Evolutionary conservation across 208 protist species (phyloP), one percentile per base, ranked within the genome.

Genomic region (Crithidia sp.): DNA sequence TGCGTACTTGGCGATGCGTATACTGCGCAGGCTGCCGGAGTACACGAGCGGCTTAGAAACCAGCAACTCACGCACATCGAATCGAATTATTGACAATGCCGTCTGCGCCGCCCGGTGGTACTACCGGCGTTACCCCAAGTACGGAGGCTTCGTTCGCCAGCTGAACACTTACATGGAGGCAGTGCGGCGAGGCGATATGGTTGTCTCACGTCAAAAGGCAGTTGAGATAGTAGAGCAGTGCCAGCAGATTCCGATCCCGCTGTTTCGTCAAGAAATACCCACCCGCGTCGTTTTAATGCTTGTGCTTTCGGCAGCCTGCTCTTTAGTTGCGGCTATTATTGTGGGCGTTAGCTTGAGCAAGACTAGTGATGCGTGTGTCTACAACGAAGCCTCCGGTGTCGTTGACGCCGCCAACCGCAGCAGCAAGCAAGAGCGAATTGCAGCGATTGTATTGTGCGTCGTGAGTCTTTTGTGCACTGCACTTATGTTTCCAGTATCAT

Each of bases 161-260:
- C 39, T 86, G 3, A 82, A 81, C 55, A 65, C 60, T 43, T 86
- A 80, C 49, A 59, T 69, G 17, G 67, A 80, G 28, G 71, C 59
- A 17, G 28, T 75, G 5, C 54, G 57, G 40, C 28, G 52, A 13
- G 44, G 55, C 10, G 59, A 55, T 0, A 19, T 37, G 6, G 47
- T 36, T 3, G n/a, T 63, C 28, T 57, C 77, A 4, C 41, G 54
- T 17, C 36, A 70, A 40, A 69, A 71, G n/a, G 71, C 77, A 5
- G 44, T 71, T 7, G 36, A 62, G 37, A 59, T 86, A 5, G 68
- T 74, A 1, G 37, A 57, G 12, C 55, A 74, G 10, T 50, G 74
- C 12, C 56, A 50, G 1, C 65, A 74, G 56, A n/a, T 82, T 7
- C 65, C 68, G 8, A 60, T 64, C 36, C 74, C 74, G 6, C 74